Base-by-base conservation (phyloP, 495 filamentous ascomycete species). In the Chaetomium fimeti region DNA sequence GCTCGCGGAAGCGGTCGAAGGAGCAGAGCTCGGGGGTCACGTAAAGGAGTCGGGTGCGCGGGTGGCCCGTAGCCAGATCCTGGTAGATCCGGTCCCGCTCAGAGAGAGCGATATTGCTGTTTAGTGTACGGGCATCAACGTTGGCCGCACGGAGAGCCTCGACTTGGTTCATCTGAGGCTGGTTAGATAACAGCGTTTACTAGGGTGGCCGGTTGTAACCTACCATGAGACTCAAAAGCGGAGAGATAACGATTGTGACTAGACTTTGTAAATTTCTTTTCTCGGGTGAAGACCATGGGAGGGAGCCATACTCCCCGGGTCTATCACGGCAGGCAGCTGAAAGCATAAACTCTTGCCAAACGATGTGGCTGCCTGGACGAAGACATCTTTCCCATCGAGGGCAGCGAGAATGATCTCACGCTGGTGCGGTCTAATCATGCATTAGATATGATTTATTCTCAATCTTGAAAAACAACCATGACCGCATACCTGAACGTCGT, bases 321-420 rank as follows among this genome's bases (percentile, higher is more conserved):
- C 89, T 24, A 95, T 86, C 36, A 98, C 85, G 5, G 93, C 93
- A 4, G 93, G 93, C 3, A 98, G 81, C 69, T 98, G 93, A 68
- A 93, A 98, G 76, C 93, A 97, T 25, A 98, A 73, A 71, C 91
- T 96, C 75, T 98, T 98, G 16, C 93, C 93, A 71, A 96, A 96
- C 1, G 91, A 94, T 4, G 93, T 98, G n/a, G 92, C 93, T 40
- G 93, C 93, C 74, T 97, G 93, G 2, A 98, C 83, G 71, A 96
- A 97, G 28, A 98, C 88, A 88, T 98, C 93, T 51, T 93, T 80
- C 20, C 91, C 89, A 54, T 90, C 87, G 20, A 97, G 81, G 4
- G 90, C 88, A 29, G 91, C 88, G 27, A 78, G 74, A 47, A 98
- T 95, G 49, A 97, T 92, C 61, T 98, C 91, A 61, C 91, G 83